Conservation (phyloP, 306 rosid species). For the Citrullus colocynthis region DNA sequence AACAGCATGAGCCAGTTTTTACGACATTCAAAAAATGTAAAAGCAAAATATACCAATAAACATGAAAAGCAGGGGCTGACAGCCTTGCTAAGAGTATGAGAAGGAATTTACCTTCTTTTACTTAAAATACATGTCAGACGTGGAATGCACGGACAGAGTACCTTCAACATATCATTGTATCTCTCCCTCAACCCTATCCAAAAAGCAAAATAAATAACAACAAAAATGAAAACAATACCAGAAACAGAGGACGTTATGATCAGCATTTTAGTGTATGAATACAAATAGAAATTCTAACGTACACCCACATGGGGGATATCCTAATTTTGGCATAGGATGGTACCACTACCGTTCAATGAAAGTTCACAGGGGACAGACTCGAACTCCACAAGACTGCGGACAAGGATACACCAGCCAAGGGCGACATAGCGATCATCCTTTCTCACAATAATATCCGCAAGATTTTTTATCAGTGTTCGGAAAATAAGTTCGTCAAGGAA, state of each 20-base stretch:
- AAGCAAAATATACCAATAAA: not conserved
- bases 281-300: not conserved
- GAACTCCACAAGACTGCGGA: constrained; percentile 44
- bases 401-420: constrained; percentile 75
- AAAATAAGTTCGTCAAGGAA: constrained; percentile 60
- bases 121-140: constrained; percentile 30
- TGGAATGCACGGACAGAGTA: constrained; percentile 34
- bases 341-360: constrained; percentile 46
- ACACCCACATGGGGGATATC: too few species aligned
- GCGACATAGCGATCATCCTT: constrained; percentile 59
- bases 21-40: not conserved
- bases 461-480: constrained; percentile 28
- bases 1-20: not conserved
- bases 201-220: not conserved
- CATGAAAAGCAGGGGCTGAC: not conserved
- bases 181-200: constrained; percentile 57
- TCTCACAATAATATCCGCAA: constrained; percentile 33
- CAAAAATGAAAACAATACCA: not conserved
- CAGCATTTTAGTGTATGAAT: not conserved
- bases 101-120: constrained; percentile 56
- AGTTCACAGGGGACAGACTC: constrained; percentile 30
- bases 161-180: constrained; percentile 44
- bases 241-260: not conserved
- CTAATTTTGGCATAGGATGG: not conserved
- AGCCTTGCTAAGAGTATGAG: not conserved